Percentiles rank a stretch among this genome's conserved stretches.
phyloP scores from a whole-genome alignment of 2,329 filamentous ascomycete genomes.

The Stagonosporopsis chrysanthemi region DNA sequence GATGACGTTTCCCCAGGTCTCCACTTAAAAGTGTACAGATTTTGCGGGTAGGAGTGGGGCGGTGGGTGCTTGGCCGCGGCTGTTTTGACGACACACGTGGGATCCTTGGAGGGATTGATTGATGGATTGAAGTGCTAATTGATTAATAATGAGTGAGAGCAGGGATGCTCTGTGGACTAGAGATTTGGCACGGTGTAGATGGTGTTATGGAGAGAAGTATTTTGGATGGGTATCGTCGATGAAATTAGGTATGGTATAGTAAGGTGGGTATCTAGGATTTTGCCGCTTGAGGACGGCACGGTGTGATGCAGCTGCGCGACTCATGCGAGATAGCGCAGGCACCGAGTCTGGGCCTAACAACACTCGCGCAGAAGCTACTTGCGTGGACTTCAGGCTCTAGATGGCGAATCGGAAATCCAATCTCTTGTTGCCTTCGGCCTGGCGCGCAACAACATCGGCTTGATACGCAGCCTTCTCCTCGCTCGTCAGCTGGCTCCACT shows the following conservation, averaged over 20 bases:
- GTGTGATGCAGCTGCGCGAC: not conserved
- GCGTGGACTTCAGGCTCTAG: not conserved
- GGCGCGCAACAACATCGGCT: constrained; percentile 39
- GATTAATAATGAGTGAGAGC: too few species aligned
- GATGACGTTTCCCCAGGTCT: constrained; percentile 16
- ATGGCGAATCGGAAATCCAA: constrained; percentile 50
- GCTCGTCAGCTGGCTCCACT: constrained; percentile 59
- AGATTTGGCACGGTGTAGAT: not conserved
- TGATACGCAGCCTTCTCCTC: constrained; percentile 61
- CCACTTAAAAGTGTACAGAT: not conserved
- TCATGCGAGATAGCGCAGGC: not conserved
- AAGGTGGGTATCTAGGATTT: not conserved
- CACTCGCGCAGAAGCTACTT: not conserved
- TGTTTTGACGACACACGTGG: constrained; percentile 8
- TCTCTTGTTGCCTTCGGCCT: constrained; percentile 49
- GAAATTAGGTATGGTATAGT: not conserved
- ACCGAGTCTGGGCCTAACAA: not conserved
- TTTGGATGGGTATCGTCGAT: not conserved
- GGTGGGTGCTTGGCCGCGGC: not conserved
- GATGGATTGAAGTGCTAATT: not conserved
- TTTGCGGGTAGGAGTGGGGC: not conserved
- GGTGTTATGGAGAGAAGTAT: not conserved
- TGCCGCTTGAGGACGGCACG: not conserved
- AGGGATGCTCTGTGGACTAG: too few species aligned
- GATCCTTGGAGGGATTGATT: not conserved